Conservation (phyloP, 2,329 filamentous ascomycete genomes). For the Pseudogymnoascus sp. region DNA sequence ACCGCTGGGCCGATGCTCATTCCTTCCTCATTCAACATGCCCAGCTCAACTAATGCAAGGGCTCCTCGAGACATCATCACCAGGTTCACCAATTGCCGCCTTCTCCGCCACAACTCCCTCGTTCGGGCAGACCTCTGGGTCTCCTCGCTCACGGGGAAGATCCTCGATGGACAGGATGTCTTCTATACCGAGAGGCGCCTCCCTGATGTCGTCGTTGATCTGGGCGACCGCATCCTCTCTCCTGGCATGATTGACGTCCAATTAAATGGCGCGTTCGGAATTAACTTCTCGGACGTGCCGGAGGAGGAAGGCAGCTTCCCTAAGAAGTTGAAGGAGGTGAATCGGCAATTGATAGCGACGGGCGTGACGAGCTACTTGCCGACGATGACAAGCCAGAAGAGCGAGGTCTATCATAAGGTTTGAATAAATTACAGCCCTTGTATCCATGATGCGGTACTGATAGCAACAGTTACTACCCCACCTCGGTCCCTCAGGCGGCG, state of each 20-base stretch:
- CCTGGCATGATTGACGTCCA: constrained; percentile 88
- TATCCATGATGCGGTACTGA: constrained; percentile 9
- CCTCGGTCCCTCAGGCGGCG: constrained; percentile 61
- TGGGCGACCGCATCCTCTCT: constrained; percentile 73
- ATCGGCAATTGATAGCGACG: constrained; percentile 63
- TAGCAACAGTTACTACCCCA: constrained; percentile 57
- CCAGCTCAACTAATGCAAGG: constrained; percentile 19
- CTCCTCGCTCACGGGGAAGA: constrained; percentile 71
- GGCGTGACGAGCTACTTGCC: constrained; percentile 85
- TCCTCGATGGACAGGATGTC: constrained; percentile 60
- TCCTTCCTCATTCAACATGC: not conserved
- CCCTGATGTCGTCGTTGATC: constrained; percentile 69
- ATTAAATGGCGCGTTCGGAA: constrained; percentile 85
- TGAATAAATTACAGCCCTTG: constrained; percentile 7
- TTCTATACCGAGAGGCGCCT: constrained; percentile 62
- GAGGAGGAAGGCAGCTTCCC: constrained; percentile 59
- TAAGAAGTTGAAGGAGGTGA: constrained; percentile 62
- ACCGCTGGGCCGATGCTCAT: not conserved
- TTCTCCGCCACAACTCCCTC: constrained; percentile 60
- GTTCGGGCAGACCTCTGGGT: constrained; percentile 83
- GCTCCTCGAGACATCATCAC: constrained; percentile 53
- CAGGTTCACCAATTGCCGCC: constrained; percentile 82
- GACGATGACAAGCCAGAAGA: constrained; percentile 72
- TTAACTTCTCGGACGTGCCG: constrained; percentile 81
- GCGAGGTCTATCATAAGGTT: constrained; percentile 75